Conservation (phyloP, 2,329 filamentous ascomycete genomes). For the Arthrobotrys megalospora region DNA sequence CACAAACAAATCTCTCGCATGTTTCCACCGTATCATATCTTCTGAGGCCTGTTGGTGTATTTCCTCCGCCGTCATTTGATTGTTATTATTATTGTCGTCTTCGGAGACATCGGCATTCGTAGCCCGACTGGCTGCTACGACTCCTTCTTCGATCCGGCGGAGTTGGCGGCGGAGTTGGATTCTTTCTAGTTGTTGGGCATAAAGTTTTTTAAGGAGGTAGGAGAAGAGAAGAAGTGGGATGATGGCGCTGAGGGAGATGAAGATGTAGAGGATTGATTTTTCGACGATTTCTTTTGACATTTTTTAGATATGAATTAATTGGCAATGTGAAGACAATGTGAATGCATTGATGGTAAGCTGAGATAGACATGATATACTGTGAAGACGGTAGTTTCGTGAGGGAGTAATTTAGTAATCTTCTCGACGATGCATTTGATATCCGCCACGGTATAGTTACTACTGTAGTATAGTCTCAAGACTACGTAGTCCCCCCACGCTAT, state of each 20-base stretch:
- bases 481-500: too few species aligned
- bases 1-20: constrained; percentile 7
- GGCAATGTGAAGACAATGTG: neutral
- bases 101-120: neutral
- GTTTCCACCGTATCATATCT: constrained; percentile 5
- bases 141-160: neutral
- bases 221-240: constrained; percentile 1
- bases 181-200: neutral
- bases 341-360: neutral
- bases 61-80: neutral
- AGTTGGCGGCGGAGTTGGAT: neutral
- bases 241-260: constrained; percentile 1
- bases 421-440: neutral
- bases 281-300: constrained; percentile 1
- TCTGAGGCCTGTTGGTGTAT: neutral
- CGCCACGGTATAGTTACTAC: too few species aligned
- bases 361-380: too few species aligned
- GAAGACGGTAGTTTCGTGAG: too few species aligned
- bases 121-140: neutral
- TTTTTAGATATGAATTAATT: neutral
- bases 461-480: too few species aligned
- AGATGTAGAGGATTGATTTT: constrained; percentile 16
- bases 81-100: neutral
- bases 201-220: neutral
- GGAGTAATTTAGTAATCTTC: neutral